A percentile compares a stretch with the other conserved stretches of the same genome.
Conservation (phyloP, 495 filamentous ascomycete species). For the Aspergillus carlsbadensis region DNA sequence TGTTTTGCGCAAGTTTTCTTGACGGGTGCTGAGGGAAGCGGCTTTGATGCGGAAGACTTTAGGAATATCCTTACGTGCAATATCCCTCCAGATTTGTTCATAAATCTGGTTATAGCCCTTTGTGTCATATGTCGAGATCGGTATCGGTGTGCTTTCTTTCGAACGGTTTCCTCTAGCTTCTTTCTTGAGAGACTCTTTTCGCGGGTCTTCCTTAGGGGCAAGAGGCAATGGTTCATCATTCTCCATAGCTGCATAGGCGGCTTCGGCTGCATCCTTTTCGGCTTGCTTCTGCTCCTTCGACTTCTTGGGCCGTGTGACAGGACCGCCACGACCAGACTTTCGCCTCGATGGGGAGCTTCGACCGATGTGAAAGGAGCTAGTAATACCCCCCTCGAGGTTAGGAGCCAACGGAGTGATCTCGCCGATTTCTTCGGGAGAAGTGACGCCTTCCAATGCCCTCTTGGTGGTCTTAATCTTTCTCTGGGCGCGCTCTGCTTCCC, state of each 20-base stretch:
- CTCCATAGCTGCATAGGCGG: constrained; percentile 80
- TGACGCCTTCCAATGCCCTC: constrained; percentile 78
- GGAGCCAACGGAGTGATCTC: constrained; percentile 73
- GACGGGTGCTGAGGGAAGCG: constrained; percentile 76
- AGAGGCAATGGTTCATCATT: constrained; percentile 70
- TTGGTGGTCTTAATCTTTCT: constrained; percentile 86
- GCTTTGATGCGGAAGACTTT: constrained; percentile 86
- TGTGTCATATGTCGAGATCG: constrained; percentile 64
- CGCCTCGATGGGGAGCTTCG: constrained; percentile 62
- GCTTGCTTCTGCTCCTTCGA: constrained; percentile 96
- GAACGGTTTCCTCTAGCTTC: constrained; percentile 57
- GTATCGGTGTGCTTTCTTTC: constrained; percentile 61
- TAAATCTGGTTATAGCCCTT: constrained; percentile 97
- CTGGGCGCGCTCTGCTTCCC: constrained; percentile 79
- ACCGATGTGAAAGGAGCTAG: constrained; percentile 77
- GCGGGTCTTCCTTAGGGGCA: constrained; percentile 64
- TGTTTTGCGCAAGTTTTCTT: constrained; percentile 94
- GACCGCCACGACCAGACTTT: constrained; percentile 63
- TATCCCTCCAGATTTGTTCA: constrained; percentile 96
- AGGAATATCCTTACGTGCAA: constrained; percentile 88
- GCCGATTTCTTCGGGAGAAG: constrained; percentile 74
- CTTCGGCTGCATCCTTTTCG: constrained; percentile 89
- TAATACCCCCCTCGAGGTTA: constrained; percentile 84
- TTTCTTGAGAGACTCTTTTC: constrained; percentile 48
- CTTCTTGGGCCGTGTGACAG: constrained; percentile 68